Evolutionary conservation across 179 eudicot species (phyloP), one percentile per base, ranked within the genome.

Genomic region (Spergularia azorica): DNA sequence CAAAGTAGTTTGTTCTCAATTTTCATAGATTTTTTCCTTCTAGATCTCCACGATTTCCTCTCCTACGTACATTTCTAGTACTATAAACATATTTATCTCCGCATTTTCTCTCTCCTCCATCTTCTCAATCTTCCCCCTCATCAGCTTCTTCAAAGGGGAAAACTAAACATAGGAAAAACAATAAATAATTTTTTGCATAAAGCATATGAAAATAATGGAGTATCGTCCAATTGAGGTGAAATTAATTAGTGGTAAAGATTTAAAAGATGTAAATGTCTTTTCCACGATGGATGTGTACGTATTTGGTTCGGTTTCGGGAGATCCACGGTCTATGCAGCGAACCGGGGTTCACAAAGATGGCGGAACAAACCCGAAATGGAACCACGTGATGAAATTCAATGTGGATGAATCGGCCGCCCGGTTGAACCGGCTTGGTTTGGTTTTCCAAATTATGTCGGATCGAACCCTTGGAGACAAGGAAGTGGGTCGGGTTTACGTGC

Each of bases 281-380:
- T 72, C 86, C 2, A 90, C 85, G 62, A 90, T 90, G 96, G 89
- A 88, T 63, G 92, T 90, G 0, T 95, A 92, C 79, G 95, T 88
- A 17, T 78, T 88, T 63, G 93, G 87, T 21, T 85, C 90, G 0
- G 83, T 95, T 80, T 82, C 94, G 38, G 89, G 90, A 13, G 92
- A 87, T 62, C 85, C 89, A 0, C 81, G 76, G 16, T 75, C 85
- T 58, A 88, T 84, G 65, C 95, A 88, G 68, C 81, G 79, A 70
- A 85, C 87, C 10, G 79, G 80, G 20, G 84, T 89, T 15, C 88
- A 90, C 66, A 77, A 81, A 67, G 86, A 80, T 69, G 95, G 91
- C 16, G 84, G 89, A 68, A 75, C 70, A 14, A 86, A 82, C 77
- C 97, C 98, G 0, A 76, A 79, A 4, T 95, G 97, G 97, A 88